Base-by-base conservation (phyloP, 495 filamentous ascomycete genomes). In the Penicillium canescens region DNA sequence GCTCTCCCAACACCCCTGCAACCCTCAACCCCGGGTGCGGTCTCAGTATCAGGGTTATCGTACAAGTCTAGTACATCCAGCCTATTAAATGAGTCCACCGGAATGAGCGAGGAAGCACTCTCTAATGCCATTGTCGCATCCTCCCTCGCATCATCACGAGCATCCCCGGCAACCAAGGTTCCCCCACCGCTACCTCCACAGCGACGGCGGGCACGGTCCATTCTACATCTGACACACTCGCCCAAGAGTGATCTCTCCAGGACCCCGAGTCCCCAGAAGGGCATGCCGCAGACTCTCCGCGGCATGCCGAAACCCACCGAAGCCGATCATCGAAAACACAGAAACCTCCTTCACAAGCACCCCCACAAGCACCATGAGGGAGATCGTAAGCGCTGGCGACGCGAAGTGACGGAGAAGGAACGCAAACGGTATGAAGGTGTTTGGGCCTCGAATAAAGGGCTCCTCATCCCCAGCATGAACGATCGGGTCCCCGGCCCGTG, bases 401-500 rank as follows among this genome's bases (percentile, higher is more conserved):
- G 89, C 52, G 78, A 83, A 48, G 78, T 98, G 36, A 89, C 88
- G 0, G 82, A 87, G 52, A 72, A 84, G 8, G 90, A 97, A 62
- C 80, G 91, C 35, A 91, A 89, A 60, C 78, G 93, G n/a, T 98
- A 98, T 62, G 94, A 98, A 71, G 95, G 91, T 4, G 86, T 98
- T 3, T 98, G 92, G 91, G 94, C 95, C 21, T 92, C 91, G 14
- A 98, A 98, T 62, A 83, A 83, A 52, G 93, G 92, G 0, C 50
- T 92, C n/a, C 70, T 80, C 23, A 68, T 83, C 43, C 57, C 55
- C 4, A 43, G 41, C 26, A 46, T 37, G 48, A 26, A 31, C 60
- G 26, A 42, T 37, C 34, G 28, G 26, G 24, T 8, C 12, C 43
- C 16, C 28, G 48, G 41, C 11, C 43, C 42, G 6, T 47, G 26